These are phyloP conservation scores for Pyricularia grisea DNA, from an alignment of 2,329 filamentous ascomycete species.

Conservation along the genomic window DNA sequence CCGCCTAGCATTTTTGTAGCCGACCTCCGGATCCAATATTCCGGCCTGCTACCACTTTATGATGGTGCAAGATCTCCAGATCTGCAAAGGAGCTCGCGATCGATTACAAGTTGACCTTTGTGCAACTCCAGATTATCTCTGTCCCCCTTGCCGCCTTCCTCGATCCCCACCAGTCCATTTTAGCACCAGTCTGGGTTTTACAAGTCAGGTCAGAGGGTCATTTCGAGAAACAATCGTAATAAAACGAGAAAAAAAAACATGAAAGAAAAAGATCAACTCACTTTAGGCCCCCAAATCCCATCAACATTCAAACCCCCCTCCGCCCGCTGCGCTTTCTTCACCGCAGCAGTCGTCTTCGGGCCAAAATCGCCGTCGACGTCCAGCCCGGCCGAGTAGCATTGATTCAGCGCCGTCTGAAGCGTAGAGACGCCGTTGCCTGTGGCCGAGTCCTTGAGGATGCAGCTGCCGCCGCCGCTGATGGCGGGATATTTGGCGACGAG, in stretches of 20 bases:
- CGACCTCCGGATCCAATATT: too few species aligned
- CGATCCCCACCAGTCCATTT: slow-evolving; percentile 5
- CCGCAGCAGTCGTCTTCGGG: slow-evolving; percentile 6
- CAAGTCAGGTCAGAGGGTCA: background rate
- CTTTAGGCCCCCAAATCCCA: slow-evolving; percentile 6
- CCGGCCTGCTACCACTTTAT: too few species aligned
- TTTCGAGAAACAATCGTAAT: background rate
- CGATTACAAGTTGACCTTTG: background rate
- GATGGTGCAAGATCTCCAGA: background rate
- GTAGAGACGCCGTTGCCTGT: background rate
- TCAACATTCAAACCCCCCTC: slow-evolving; percentile 4
- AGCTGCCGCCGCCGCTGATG: background rate
- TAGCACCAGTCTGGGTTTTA: slow-evolving; percentile 6
- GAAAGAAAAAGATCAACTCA: too few species aligned
- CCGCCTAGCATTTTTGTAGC: too few species aligned
- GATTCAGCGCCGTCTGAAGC: slow-evolving; percentile 9
- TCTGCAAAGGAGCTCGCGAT: background rate
- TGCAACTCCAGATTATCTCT: background rate
- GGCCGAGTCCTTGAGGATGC: background rate
- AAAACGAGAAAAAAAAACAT: too few species aligned
- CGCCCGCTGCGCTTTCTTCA: slow-evolving; percentile 6
- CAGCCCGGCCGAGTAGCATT: slow-evolving; percentile 8
- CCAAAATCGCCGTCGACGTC: slow-evolving; percentile 9
- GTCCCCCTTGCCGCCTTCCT: background rate
- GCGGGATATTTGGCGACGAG: background rate